Conservation (phyloP, 2,329 filamentous ascomycete species). For the Aquanectria penicillioides region DNA sequence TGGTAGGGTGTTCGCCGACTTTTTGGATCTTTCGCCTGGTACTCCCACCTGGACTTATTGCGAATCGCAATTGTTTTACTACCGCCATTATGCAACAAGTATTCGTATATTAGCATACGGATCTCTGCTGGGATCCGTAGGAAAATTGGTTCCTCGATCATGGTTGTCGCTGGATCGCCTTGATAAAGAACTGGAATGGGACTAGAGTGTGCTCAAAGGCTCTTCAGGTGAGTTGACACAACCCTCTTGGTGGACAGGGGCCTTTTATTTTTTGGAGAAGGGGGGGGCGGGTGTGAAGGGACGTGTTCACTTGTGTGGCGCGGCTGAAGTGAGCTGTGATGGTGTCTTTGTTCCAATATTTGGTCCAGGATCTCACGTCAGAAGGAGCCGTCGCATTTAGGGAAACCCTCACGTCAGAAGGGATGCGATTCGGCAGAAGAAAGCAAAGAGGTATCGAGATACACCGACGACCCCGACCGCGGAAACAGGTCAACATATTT, state of each 20-base stretch:
- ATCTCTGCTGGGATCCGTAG: conserved; percentile 53
- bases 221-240: background rate
- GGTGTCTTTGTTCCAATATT: conserved; percentile 5
- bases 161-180: conserved; percentile 16
- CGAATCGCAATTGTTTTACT: conserved; percentile 52
- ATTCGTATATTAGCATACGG: conserved; percentile 55
- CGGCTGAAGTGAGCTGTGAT: conserved; percentile 15
- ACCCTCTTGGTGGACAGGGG: background rate
- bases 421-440: conserved; percentile 17
- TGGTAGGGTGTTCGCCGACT: conserved; percentile 51
- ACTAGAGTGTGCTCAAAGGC: background rate
- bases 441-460: conserved; percentile 21
- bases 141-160: conserved; percentile 37
- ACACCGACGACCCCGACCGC: background rate
- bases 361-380: conserved; percentile 32
- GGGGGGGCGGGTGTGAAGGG: no score
- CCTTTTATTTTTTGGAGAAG: background rate
- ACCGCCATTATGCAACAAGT: conserved; percentile 55
- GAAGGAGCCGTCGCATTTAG: conserved; percentile 7
- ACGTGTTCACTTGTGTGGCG: background rate
- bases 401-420: conserved; percentile 14
- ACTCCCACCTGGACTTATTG: conserved; percentile 45
- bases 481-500: conserved; percentile 30
- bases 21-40: conserved; percentile 27
- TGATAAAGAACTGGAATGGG: background rate